phyloP scores from a whole-genome alignment of 2,329 filamentous ascomycete genomes.

The Lojkania enalia region DNA sequence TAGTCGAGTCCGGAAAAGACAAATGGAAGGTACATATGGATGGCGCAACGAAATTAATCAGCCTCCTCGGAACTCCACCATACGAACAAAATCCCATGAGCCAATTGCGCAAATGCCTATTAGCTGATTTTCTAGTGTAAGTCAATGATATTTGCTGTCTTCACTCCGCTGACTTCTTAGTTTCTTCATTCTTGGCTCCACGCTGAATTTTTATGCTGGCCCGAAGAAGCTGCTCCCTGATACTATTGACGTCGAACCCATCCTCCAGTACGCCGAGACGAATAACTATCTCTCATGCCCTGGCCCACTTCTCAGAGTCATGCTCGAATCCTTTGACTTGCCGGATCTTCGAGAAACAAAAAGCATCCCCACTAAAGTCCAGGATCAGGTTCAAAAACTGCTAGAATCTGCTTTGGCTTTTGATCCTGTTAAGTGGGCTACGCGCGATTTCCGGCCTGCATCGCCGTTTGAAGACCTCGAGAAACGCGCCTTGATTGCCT shows the following conservation, averaged over 20 bases:
- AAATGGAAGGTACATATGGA: slow-evolving; percentile 58
- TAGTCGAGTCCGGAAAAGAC: slow-evolving; percentile 55
- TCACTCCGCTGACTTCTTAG: slow-evolving; percentile 13
- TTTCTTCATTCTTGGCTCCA: slow-evolving; percentile 41
- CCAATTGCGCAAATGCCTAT: slow-evolving; percentile 34
- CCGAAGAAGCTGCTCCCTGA: slow-evolving; percentile 32
- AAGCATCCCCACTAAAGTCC: slow-evolving; percentile 19
- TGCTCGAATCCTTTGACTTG: slow-evolving; percentile 42
- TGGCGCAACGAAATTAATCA: slow-evolving; percentile 54
- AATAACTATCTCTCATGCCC: slow-evolving; percentile 48
- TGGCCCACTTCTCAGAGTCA: slow-evolving; percentile 39
- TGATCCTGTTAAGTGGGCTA: slow-evolving; percentile 39
- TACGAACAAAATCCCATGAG: slow-evolving; percentile 37
- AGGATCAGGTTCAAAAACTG: slow-evolving; percentile 30
- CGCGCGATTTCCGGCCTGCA: slow-evolving; percentile 32
- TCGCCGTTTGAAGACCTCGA: slow-evolving; percentile 39
- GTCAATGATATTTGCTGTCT: slow-evolving; percentile 9
- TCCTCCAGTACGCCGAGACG: slow-evolving; percentile 44
- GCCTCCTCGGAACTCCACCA: slow-evolving; percentile 38
- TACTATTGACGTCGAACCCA: slow-evolving; percentile 35
- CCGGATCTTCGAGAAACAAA: slow-evolving; percentile 25
- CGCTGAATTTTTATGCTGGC: slow-evolving; percentile 32
- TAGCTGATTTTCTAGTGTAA: slow-evolving; percentile 42
- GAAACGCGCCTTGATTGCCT: slow-evolving; percentile 41
- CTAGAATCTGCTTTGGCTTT: slow-evolving; percentile 35